Percentiles rank a stretch among this genome's conserved stretches.
Evolutionary conservation across 106 monocot genomes (phyloP).

Genomic region (Dendrobium huoshanense): DNA sequence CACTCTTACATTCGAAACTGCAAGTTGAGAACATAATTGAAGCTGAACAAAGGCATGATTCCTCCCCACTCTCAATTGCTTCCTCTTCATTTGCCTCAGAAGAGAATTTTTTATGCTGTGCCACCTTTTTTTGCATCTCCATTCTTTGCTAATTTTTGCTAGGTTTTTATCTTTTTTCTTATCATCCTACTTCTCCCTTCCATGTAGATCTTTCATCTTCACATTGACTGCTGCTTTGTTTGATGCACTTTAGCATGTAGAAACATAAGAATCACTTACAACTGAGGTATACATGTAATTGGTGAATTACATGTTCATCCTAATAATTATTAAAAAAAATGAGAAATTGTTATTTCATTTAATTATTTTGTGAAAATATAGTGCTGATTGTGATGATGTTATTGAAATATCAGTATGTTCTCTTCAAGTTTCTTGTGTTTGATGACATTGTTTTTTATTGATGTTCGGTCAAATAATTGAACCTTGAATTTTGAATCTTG

Average conservation of each 20-base stretch:
- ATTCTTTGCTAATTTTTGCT: background rate
- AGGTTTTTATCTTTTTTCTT: background rate
- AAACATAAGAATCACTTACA: background rate
- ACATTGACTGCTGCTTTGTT: background rate
- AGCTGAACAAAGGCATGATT: background rate
- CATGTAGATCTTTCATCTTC: background rate
- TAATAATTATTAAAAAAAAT: no score
- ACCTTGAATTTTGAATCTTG: no score
- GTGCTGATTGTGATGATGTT: no score
- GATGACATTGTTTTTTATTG: no score
- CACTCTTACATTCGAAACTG: constrained; percentile 45
- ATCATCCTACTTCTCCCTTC: background rate
- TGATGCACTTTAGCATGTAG: background rate
- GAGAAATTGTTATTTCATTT: no score
- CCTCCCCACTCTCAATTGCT: background rate
- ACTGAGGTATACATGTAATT: background rate
- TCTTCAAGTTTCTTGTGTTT: no score
- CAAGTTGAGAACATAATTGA: constrained; percentile 25
- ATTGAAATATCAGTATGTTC: no score
- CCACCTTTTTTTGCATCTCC: background rate
- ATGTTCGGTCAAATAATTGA: no score
- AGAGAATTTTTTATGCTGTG: background rate
- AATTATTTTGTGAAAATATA: no score
- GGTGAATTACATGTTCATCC: background rate
- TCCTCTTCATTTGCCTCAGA: background rate